These are phyloP conservation scores for Immersiella caudata DNA, from an alignment of 495 filamentous ascomycete genomes.

Conservation along the genomic window DNA sequence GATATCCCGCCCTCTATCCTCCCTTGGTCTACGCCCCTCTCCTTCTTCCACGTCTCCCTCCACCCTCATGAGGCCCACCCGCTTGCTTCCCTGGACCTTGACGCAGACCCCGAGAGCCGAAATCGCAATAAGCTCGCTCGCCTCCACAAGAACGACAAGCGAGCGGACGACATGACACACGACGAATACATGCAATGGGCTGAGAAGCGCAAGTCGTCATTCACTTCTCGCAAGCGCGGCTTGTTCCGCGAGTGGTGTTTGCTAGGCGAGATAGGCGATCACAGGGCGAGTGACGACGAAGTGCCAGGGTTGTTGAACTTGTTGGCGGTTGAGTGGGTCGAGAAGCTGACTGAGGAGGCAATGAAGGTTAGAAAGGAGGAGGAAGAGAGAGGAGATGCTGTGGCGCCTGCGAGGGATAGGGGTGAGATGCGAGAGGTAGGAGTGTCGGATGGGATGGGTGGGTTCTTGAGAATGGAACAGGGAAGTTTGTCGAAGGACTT, in stretches of 20 bases:
- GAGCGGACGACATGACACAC: background rate
- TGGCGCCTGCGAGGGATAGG: background rate
- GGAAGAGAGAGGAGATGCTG: background rate
- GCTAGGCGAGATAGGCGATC: background rate
- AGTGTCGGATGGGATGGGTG: background rate
- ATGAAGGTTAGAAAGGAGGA: background rate
- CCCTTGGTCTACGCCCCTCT: background rate
- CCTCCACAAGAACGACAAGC: background rate
- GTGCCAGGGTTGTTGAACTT: background rate
- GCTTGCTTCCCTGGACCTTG: background rate
- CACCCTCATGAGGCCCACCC: background rate
- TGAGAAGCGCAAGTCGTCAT: background rate
- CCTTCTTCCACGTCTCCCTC: background rate
- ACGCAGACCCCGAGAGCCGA: background rate
- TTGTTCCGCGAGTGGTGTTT: background rate
- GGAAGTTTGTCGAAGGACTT: too few species aligned
- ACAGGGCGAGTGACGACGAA: background rate
- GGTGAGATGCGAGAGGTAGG: background rate
- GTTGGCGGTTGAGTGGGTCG: background rate
- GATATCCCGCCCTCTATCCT: background rate
- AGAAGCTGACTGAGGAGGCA: constrained; percentile 3
- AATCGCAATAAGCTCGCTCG: background rate
- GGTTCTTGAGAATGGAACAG: too few species aligned
- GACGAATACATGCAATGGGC: background rate
- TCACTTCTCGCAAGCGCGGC: background rate